phyloP scores from a whole-genome alignment of 805 yeast genomes.

The Candida rishiriensis region DNA sequence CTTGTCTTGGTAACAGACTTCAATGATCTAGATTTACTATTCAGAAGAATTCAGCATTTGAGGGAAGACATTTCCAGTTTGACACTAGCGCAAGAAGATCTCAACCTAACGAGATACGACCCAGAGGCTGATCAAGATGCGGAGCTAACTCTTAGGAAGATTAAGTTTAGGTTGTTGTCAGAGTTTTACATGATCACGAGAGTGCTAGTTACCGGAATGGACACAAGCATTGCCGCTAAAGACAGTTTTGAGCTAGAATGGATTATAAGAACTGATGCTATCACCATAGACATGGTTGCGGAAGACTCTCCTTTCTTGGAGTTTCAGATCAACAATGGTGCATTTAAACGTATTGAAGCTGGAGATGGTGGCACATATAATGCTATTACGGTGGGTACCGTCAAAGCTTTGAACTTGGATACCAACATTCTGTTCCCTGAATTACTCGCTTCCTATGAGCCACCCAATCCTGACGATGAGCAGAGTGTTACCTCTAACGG shows the following conservation, averaged over 20 bases:
- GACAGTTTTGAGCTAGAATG: slow-evolving; percentile 42
- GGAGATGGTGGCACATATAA: slow-evolving; percentile 67
- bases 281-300: slow-evolving; percentile 66
- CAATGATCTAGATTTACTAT: slow-evolving; percentile 42
- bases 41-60: slow-evolving; percentile 6
- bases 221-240: slow-evolving; percentile 22
- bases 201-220: slow-evolving; percentile 23
- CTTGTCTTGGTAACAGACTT: slow-evolving; percentile 68
- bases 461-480: slow-evolving; percentile 3
- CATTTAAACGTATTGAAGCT: slow-evolving; percentile 57
- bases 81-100: slow-evolving; percentile 16
- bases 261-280: slow-evolving; percentile 61
- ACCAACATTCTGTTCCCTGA: slow-evolving; percentile 62
- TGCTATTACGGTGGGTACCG: slow-evolving; percentile 49
- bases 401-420: slow-evolving; percentile 68
- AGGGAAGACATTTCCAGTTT: slow-evolving; percentile 7
- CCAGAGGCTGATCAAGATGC: slow-evolving; percentile 31
- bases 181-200: slow-evolving; percentile 44
- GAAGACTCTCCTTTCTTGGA: slow-evolving; percentile 63
- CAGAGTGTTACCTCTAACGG: slow-evolving; percentile 10
- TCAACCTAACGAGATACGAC: slow-evolving; percentile 43
- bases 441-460: slow-evolving; percentile 50
- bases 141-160: slow-evolving; percentile 32
- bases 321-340: slow-evolving; percentile 57
- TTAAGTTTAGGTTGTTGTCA: slow-evolving; percentile 32